A percentile compares a stretch with the other conserved stretches of the same genome.
phyloP scores from a whole-genome alignment of 1,139 yeast genomes.

The Yamadazyma aaseri region DNA sequence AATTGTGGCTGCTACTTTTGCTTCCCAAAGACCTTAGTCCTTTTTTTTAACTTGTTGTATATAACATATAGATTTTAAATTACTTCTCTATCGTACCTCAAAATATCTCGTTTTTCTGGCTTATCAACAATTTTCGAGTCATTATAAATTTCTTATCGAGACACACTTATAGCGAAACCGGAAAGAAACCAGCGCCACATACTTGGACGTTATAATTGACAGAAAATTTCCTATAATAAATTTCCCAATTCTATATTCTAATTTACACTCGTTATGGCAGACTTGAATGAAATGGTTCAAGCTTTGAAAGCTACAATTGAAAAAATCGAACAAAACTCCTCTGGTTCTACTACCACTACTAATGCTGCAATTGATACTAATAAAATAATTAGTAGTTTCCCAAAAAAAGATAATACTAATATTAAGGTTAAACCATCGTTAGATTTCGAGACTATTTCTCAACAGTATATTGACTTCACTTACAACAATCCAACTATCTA shows the following conservation, averaged over 20 bases:
- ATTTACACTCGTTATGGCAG: conserved; percentile 12
- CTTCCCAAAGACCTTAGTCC: conserved; percentile 37
- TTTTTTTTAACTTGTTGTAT: background rate
- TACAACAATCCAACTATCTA: conserved; percentile 42
- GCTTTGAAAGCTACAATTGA: conserved; percentile 16
- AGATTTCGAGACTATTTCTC: conserved; percentile 19
- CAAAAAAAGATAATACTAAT: no score
- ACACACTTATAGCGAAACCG: conserved; percentile 6
- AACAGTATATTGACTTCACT: conserved; percentile 37
- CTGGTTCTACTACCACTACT: background rate
- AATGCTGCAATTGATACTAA: background rate
- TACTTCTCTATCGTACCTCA: no score
- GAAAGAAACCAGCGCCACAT: conserved; percentile 8
- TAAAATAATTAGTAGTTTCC: no score
- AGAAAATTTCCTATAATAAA: background rate
- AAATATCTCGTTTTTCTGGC: no score
- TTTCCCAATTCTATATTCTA: background rate
- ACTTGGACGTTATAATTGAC: background rate
- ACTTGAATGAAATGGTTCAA: conserved; percentile 14
- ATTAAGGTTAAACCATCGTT: conserved; percentile 3
- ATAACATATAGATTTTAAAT: background rate
- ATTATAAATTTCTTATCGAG: no score
- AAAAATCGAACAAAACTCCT: conserved; percentile 8
- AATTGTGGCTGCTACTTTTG: conserved; percentile 97
- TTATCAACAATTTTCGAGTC: no score